A percentile compares a stretch with the other conserved stretches of the same genome.
phyloP scores from a whole-genome alignment of 768 basidiomycete species.

The Tephrocybe rancida region DNA sequence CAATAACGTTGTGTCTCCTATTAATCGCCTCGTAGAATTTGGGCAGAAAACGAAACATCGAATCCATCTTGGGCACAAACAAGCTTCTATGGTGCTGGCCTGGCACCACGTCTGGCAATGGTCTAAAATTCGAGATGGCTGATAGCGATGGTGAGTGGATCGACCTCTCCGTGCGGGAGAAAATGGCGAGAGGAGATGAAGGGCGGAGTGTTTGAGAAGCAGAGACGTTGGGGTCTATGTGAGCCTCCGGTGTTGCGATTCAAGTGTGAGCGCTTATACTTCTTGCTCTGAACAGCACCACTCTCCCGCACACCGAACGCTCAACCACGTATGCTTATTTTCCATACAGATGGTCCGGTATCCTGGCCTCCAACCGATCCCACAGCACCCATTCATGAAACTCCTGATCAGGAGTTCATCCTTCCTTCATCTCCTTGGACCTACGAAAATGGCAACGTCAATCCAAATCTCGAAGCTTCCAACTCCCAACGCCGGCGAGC shows the following conservation, averaged over 20 bases:
- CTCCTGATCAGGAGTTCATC: constrained; percentile 39
- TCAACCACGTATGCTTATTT: not conserved
- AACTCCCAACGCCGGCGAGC: constrained; percentile 37
- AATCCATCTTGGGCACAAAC: constrained; percentile 75
- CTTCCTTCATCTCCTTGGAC: constrained; percentile 81
- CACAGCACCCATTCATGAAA: constrained; percentile 27
- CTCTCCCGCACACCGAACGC: not conserved
- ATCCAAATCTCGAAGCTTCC: constrained; percentile 73
- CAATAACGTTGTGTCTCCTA: constrained; percentile 11
- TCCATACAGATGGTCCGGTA: constrained; percentile 24
- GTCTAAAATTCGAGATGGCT: constrained; percentile 76
- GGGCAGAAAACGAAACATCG: constrained; percentile 71
- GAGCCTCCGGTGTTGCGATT: constrained; percentile 3
- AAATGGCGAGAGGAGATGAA: constrained; percentile 19
- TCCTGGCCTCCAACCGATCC: constrained; percentile 82
- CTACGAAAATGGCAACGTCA: constrained; percentile 75
- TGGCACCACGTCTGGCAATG: constrained; percentile 62
- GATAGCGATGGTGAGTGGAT: constrained; percentile 77
- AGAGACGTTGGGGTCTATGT: constrained; percentile 15
- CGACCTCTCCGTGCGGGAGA: constrained; percentile 33
- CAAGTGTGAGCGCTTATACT: constrained; percentile 17
- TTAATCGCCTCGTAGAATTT: constrained; percentile 61
- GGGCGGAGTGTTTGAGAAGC: constrained; percentile 19
- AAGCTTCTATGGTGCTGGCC: constrained; percentile 89
- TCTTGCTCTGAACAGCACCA: constrained; percentile 4